phyloP scores from a whole-genome alignment of 2,329 filamentous ascomycete species.

The Ascocoryne sarcoides region DNA sequence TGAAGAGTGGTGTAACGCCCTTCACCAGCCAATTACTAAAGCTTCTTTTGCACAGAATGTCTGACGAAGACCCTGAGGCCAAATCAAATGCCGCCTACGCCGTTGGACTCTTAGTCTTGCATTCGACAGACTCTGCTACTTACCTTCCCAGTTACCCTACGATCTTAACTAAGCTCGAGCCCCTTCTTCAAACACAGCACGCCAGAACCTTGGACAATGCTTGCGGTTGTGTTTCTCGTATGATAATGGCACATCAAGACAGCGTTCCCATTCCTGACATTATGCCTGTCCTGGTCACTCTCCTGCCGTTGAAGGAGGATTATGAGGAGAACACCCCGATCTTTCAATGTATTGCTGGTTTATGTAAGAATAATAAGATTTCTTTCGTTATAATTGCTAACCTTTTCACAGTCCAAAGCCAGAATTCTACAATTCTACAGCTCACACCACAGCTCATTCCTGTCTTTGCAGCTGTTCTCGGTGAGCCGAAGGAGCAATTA shows the following conservation, averaged over 20 bases:
- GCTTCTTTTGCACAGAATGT: conserved; percentile 75
- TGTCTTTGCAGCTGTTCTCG: conserved; percentile 65
- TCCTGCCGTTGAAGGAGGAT: conserved; percentile 84
- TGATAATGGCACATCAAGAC: conserved; percentile 86
- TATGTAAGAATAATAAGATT: too few species aligned
- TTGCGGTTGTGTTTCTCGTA: conserved; percentile 79
- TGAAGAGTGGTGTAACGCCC: conserved; percentile 71
- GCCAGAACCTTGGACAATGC: conserved; percentile 87
- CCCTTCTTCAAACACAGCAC: conserved; percentile 67
- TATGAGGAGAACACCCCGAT: conserved; percentile 95
- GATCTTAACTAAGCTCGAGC: conserved; percentile 80
- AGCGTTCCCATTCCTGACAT: conserved; percentile 73
- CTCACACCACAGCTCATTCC: conserved; percentile 62
- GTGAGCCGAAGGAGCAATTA: conserved; percentile 65
- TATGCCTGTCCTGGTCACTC: conserved; percentile 67
- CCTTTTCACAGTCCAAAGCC: conserved; percentile 45
- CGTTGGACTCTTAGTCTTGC: conserved; percentile 72
- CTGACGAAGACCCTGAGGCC: conserved; percentile 82
- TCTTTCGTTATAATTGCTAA: neutral
- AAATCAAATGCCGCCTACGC: conserved; percentile 95
- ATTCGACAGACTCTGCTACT: conserved; percentile 63
- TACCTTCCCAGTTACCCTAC: conserved; percentile 66
- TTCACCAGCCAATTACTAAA: conserved; percentile 71
- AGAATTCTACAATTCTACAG: conserved; percentile 60
- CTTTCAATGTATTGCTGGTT: conserved; percentile 79